Base-by-base conservation (phyloP, 2,329 filamentous ascomycete species). In the Fusarium drepaniforme region DNA sequence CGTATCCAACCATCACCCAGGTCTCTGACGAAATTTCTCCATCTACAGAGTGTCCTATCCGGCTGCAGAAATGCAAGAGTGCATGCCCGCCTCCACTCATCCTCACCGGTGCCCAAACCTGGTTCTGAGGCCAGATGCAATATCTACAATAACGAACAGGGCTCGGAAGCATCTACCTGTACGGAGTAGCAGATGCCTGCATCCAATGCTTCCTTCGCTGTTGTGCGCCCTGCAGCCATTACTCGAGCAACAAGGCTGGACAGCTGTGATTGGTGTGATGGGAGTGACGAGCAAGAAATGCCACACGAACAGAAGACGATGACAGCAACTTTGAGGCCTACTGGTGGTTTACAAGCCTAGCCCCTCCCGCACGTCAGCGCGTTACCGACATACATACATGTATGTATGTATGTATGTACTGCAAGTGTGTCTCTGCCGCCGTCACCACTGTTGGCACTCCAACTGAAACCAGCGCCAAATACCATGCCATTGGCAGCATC, bases 61-160 rank as follows among this genome's bases (percentile, higher is more conserved):
- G 37, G 40, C 25, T 40, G 33, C 42, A 38, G 56, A 66, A 40
- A 51, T 38, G 53, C 33, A 60, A 30, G 30, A 53, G 8, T 38
- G 21, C 16, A 58, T 64, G 13, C 13, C 56, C 42, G 15, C 51
- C 44, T 51, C 40, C 28, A 37, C 35, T 61, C 15, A 13, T 46
- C 28, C 33, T 51, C 57, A 25, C 40, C 66, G 73, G 59, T 71
- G 73, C 66, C 73, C 66, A 68, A 75, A 35, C 49, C 25, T 62
- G 57, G 37, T 61, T 60, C 57, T 65, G 51, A 59, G 64, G 58
- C 58, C 53, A 72, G 37, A 60, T 37, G 58, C 38, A 58, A 42
- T 44, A 65, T 57, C 49, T 44, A 42, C 51, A 37, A 65, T 37
- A 51, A 9, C 51, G 16, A 12, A 30, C 44, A 64, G 46, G 44